Base-by-base conservation (phyloP, 1,284 basidiomycete genomes). In the Clitocybe nebularis region DNA sequence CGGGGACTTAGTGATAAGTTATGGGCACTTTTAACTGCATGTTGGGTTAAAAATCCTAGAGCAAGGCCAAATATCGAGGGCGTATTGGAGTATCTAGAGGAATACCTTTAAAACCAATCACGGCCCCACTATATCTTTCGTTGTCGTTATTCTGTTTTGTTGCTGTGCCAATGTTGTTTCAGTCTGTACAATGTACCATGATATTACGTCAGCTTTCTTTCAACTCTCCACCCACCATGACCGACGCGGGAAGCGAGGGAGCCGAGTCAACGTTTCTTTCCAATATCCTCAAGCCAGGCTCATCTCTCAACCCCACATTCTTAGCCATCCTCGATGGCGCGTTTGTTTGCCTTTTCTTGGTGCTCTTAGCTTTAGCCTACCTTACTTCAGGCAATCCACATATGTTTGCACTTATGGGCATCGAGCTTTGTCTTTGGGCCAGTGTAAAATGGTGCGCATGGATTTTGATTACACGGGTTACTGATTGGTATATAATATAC, bases 371-470 rank as follows among this genome's bases (percentile, higher is more conserved):
- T 30, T 67, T 83, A 11, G 68, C 77, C 5, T 68, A 75, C 55
- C 48, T 80, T 16, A 83, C 84, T 1, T 62, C 64, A 8, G 77
- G 81, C 21, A 88, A 75, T 48, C 39, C 75, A 1, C 86, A 89
- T 55, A 65, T 88, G 23, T 66, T 85, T 21, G 67, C 67, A 17
- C 66, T 89, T 13, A 81, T 84, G 47, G 63, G 52, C 2, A 79
- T 89, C 41, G 80, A 82, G 52, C 55, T 79, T 20, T 74, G 68
- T 28, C 63, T 89, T 28, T 89, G 85, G 86, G 80, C 67, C 22
- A 88, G 82, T 53, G 71, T 89, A 1, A 89, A 89, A 65, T 89
- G 86, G 86, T 84, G 55, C 38, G 72, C 56, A 36, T 28, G 17
- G 1, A 23, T 32, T n/a, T 10, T 9, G 13, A 41, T 36, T 38